These are phyloP conservation scores for Zalerion maritima DNA, from an alignment of 495 filamentous ascomycete genomes.

Conservation along the genomic window DNA sequence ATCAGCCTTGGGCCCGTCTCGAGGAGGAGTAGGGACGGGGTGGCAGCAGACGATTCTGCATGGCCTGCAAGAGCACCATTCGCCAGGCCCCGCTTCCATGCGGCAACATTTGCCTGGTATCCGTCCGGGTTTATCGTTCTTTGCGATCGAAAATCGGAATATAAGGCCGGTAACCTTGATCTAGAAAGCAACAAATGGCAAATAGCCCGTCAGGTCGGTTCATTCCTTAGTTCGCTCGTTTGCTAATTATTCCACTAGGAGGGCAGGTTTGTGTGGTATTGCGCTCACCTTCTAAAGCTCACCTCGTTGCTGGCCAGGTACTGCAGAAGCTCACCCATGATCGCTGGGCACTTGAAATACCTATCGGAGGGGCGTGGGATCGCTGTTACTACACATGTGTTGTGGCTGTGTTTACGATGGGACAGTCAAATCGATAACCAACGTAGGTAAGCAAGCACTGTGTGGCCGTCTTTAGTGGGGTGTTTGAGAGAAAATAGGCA, in stretches of 20 bases:
- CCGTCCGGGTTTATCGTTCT: conserved; percentile 77
- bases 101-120: conserved; percentile 68
- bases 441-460: no score
- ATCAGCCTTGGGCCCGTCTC: conserved; percentile 54
- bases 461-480: no score
- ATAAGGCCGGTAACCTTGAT: conserved; percentile 77
- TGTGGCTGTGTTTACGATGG: no score
- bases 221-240: background rate
- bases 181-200: no score
- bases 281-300: conserved; percentile 26
- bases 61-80: conserved; percentile 50
- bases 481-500: no score
- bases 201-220: no score
- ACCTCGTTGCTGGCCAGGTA: conserved; percentile 32
- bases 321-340: conserved; percentile 27
- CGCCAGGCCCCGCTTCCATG: conserved; percentile 67
- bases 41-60: conserved; percentile 21
- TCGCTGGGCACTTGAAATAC: no score
- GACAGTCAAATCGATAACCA: no score
- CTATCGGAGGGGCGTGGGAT: no score
- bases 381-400: no score
- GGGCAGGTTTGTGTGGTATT: background rate
- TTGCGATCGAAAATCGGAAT: conserved; percentile 78
- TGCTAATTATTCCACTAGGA: background rate
- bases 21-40: conserved; percentile 43